Base-by-base conservation (phyloP, 108 stramenopile genomes). In the Tribonema minus region DNA sequence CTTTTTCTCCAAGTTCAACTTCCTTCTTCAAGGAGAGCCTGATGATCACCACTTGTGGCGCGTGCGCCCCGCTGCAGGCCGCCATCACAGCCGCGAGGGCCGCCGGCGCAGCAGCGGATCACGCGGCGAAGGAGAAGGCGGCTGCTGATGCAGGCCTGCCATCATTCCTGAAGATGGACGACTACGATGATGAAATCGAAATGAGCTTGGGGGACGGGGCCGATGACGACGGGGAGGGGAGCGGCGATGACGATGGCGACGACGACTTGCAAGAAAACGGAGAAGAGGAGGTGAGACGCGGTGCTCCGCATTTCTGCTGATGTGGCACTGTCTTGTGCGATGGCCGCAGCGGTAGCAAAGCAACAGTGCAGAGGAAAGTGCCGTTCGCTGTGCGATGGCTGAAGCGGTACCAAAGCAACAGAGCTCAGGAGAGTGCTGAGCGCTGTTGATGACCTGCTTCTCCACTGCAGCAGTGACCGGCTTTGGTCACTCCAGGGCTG, bases 151-250 rank as follows among this genome's bases (percentile, higher is more conserved):
- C 37, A 5, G 92, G 89, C 33, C 76, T 92, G 74, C 90, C 90
- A 15, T 80, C 87, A 7, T 90, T 88, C 63, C 74, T 93, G n/a
- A 87, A 89, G 64, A 88, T 89, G 54, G 66, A 78, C 3, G 88
- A 91, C 72, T 92, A 91, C 73, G 91, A 83, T 58, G 82, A 85
- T n/a, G 83, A 82, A 36, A 66, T 69, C 37, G 83, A 58, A 29
- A 38, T 70, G 25, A 60, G 58, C 61, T 32, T 80, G 35, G 25
- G 37, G 27, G 59, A 72, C 5, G 28, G 36, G 72, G 81, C 41
- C 65, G 9, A 71, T 87, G 15, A 68, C 2, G 37, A 37, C 36
- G 32, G 25, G 3, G 61, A 33, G 5, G 79, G 32, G 20, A 27
- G 36, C 23, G 29, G 33, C 28, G 35, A 68, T 3, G 29, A 71